phyloP scores from a whole-genome alignment of 1,284 basidiomycete species.

The Coriolopsis trogii region DNA sequence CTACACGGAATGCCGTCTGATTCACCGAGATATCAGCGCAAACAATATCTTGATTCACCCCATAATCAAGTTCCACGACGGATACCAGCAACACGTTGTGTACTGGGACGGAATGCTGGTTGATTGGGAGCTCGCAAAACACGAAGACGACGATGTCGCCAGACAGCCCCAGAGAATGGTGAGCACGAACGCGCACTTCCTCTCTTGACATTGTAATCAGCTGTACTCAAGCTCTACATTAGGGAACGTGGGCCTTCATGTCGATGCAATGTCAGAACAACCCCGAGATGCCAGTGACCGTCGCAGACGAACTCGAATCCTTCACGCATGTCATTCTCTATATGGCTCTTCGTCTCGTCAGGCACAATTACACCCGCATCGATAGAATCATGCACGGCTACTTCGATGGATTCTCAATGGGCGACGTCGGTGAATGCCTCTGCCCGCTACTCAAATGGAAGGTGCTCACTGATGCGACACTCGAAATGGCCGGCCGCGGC shows the following conservation, averaged over 20 bases:
- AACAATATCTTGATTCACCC: slow-evolving; percentile 11
- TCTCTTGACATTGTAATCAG: too few relatives aligned
- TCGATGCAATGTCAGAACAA: not conserved
- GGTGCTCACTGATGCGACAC: too few relatives aligned
- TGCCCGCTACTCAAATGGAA: too few relatives aligned
- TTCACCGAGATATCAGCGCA: slow-evolving; percentile 11
- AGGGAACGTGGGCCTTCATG: slow-evolving; percentile 17
- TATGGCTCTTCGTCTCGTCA: slow-evolving; percentile 6
- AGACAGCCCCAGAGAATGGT: slow-evolving; percentile 4
- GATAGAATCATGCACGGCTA: not conserved
- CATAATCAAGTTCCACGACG: not conserved
- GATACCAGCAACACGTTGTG: not conserved
- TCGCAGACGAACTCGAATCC: slow-evolving; percentile 12
- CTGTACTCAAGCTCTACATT: too few relatives aligned
- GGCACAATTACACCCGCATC: not conserved
- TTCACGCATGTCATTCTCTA: slow-evolving; percentile 10
- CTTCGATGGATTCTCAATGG: too few relatives aligned
- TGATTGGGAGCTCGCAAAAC: slow-evolving; percentile 12
- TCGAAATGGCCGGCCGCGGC: too few relatives aligned
- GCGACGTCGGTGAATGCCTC: too few relatives aligned
- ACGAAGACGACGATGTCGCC: not conserved
- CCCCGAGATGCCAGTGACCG: not conserved
- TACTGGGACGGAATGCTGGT: slow-evolving; percentile 1
- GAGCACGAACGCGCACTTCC: not conserved
- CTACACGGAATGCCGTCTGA: not conserved